A percentile compares a stretch with the other conserved stretches of the same genome.
Evolutionary conservation across 2,329 filamentous ascomycete species (phyloP).

Genomic region (Fusarium avenaceum): DNA sequence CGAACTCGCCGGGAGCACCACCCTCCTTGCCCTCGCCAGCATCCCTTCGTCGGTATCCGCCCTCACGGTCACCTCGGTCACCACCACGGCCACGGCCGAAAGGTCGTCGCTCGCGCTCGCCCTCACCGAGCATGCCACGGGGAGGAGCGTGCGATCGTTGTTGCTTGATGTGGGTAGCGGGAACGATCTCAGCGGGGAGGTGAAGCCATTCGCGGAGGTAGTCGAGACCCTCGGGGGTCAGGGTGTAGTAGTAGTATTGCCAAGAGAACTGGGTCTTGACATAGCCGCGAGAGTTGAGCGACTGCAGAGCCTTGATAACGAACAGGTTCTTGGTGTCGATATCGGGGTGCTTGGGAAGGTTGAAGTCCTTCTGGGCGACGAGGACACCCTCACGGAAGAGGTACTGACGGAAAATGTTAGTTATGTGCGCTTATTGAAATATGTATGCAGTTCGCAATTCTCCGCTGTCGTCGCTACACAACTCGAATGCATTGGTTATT

Average conservation of each 20-base stretch:
- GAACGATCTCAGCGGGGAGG: slow-evolving; percentile 98
- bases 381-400: slow-evolving; percentile 95
- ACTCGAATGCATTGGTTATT: slow-evolving; percentile 39
- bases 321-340: slow-evolving; percentile 99
- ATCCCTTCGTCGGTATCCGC: slow-evolving; percentile 93
- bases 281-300: slow-evolving; percentile 96
- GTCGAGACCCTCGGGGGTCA: slow-evolving; percentile 99
- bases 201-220: slow-evolving; percentile 99
- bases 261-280: slow-evolving; percentile 99
- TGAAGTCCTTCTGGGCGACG: slow-evolving; percentile 99
- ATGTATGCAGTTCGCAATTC: slow-evolving; percentile 41
- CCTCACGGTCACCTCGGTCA: slow-evolving; percentile 84
- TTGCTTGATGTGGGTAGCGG: slow-evolving; percentile 99
- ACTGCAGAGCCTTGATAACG: slow-evolving; percentile 99
- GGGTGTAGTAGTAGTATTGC: slow-evolving; percentile 99
- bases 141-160: slow-evolving; percentile 98
- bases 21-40: slow-evolving; percentile 90
- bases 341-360: slow-evolving; percentile 96
- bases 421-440: slow-evolving; percentile 32
- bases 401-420: slow-evolving; percentile 70
- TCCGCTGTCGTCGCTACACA: slow-evolving; percentile 23
- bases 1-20: slow-evolving; percentile 90
- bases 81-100: slow-evolving; percentile 84
- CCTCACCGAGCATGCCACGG: slow-evolving; percentile 97
- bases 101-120: slow-evolving; percentile 83